These are phyloP conservation scores for Hypoxylon sp. DNA, from an alignment of 2,329 filamentous ascomycete species.

Conservation along the genomic window DNA sequence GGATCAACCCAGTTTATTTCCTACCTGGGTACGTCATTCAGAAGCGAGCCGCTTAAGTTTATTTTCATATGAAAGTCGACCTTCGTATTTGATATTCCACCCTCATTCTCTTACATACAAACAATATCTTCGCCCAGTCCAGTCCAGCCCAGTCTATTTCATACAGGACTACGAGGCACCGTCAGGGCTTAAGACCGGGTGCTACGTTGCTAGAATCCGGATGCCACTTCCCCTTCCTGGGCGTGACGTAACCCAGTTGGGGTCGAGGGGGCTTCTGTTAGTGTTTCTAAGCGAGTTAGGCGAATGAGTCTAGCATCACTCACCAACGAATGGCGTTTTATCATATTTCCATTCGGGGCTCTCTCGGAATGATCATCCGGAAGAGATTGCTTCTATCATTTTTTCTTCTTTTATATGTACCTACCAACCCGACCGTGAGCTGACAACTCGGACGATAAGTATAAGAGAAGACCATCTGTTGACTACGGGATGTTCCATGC, in stretches of 20 bases:
- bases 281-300: slow-evolving; percentile 1
- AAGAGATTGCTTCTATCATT: background rate
- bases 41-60: background rate
- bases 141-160: background rate
- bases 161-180: slow-evolving; percentile 10
- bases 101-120: slow-evolving; percentile 1
- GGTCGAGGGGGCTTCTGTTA: slow-evolving; percentile 16
- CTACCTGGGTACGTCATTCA: background rate
- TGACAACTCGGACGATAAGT: background rate
- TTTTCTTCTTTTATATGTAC: background rate
- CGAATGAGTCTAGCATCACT: slow-evolving; percentile 2
- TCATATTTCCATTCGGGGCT: slow-evolving; percentile 3
- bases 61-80: slow-evolving; percentile 1
- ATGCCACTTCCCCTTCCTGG: slow-evolving; percentile 25
- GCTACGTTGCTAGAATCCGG: slow-evolving; percentile 32
- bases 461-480: background rate
- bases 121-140: slow-evolving; percentile 4
- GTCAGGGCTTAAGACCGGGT: slow-evolving; percentile 28
- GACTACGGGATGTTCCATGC: slow-evolving; percentile 11
- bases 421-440: background rate
- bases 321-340: background rate
- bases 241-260: slow-evolving; percentile 33
- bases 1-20: background rate
- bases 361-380: slow-evolving; percentile 4
- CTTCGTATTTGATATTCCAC: background rate